These are phyloP conservation scores for Eremothecium sinecaudum DNA, from an alignment of 1,139 yeast species.

Conservation along the genomic window DNA sequence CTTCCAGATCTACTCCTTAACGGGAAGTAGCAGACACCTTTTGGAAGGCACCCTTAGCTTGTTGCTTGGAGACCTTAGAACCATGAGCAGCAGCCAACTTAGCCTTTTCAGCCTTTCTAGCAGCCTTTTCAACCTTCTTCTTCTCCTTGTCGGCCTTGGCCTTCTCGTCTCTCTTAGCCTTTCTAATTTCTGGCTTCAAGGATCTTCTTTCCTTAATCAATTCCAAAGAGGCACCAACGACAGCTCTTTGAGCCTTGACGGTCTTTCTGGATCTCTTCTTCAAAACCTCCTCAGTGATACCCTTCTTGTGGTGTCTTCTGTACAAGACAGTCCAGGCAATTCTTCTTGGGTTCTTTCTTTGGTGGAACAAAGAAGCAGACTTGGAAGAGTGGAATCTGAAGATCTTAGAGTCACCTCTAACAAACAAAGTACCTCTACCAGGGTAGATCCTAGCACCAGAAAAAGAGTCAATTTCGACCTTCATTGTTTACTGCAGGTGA, in stretches of 20 bases:
- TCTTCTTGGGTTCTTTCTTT: constrained; percentile 99
- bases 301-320: constrained; percentile 99
- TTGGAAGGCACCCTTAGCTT: constrained; percentile 91
- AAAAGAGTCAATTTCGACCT: constrained; percentile 99
- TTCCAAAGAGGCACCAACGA: constrained; percentile 98
- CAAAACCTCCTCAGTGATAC: constrained; percentile 95
- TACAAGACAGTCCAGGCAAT: constrained; percentile 98
- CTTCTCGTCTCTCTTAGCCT: constrained; percentile 93
- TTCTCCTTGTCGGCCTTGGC: constrained; percentile 88
- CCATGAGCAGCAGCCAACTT: constrained; percentile 68
- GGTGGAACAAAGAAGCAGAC: constrained; percentile 96
- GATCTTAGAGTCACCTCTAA: constrained; percentile 99
- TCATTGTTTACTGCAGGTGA: constrained; percentile 48
- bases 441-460: constrained; percentile 99
- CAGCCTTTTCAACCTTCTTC: constrained; percentile 88
- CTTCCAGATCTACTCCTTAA: constrained; percentile 37
- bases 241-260: constrained; percentile 97
- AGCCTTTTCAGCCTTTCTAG: constrained; percentile 93
- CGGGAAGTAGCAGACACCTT: constrained; percentile 95
- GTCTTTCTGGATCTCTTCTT: constrained; percentile 97
- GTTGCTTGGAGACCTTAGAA: constrained; percentile 68
- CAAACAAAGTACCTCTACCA: constrained; percentile 99
- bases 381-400: constrained; percentile 99
- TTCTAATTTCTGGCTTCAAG: constrained; percentile 94
- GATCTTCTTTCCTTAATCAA: constrained; percentile 97